Evolutionary conservation across 176 grass and related monocot species (phyloP).

Genomic region (Eleusine indica): DNA sequence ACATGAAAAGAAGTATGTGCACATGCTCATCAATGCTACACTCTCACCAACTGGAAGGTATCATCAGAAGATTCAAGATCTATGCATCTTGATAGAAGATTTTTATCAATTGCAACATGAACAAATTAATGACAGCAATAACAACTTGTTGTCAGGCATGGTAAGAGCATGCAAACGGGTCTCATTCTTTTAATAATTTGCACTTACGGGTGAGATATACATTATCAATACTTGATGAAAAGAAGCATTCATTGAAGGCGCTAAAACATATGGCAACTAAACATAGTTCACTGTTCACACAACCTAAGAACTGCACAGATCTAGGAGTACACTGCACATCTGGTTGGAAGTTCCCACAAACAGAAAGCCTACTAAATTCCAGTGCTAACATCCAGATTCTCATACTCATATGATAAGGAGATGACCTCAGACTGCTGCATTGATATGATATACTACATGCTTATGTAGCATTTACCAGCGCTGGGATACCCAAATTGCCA

Average conservation of each 20-base stretch:
- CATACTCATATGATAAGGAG: neutral
- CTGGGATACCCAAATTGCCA: neutral
- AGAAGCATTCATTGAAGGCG: neutral
- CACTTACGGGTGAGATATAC: neutral
- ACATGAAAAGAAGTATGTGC: neutral
- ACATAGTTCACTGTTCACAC: neutral
- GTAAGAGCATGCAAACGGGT: neutral
- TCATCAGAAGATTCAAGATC: neutral
- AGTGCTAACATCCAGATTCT: neutral
- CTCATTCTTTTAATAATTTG: neutral
- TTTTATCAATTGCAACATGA: slow-evolving; percentile 9
- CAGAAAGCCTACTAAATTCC: neutral
- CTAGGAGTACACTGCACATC: neutral
- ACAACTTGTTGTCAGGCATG: slow-evolving; percentile 15
- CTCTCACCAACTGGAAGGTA: neutral
- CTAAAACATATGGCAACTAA: neutral
- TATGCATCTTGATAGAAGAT: neutral
- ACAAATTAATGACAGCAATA: neutral
- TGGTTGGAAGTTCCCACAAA: neutral
- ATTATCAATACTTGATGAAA: neutral
- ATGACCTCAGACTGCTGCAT: neutral
- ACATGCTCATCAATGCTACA: neutral
- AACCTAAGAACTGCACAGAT: neutral
- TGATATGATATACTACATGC: neutral
- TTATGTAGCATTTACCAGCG: neutral